Evolutionary conservation across 2,329 filamentous ascomycete species (phyloP), one percentile per base, ranked within the genome.

Genomic region (Stagonosporopsis chrysanthemi): DNA sequence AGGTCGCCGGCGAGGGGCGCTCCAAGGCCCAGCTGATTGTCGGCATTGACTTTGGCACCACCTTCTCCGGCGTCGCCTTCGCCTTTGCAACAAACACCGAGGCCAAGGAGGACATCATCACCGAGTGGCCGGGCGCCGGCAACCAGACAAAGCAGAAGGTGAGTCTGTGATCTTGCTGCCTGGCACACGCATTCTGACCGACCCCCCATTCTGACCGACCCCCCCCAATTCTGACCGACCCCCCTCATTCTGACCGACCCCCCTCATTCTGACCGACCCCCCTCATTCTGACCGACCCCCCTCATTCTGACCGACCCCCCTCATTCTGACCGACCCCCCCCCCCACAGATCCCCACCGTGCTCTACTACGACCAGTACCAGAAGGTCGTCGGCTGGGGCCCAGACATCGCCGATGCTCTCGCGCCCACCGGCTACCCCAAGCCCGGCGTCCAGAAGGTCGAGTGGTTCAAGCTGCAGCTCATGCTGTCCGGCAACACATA

Each of bases 331-430:
- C 63, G 48, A 63, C 38, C 6, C 52, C 2, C n/a, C n/a, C n/a
- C n/a, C n/a, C n/a, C n/a, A n/a, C n/a, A 96, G 95, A 98, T 99
- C 69, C 95, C 95, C 15, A 98, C 95, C 14, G 95, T 99, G n/a
- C 86, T 99, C 60, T 99, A 99, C 82, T 99, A 99, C 76, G 95
- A 99, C 75, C 94, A 98, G 79, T 97, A 97, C 78, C 95, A 99
- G 75, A 97, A 98, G 79, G 95, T 99, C 45, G 95, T 98, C n/a
- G 95, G 95, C 69, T 99, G 95, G 95, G 95, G 95, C 61, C 93
- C 94, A 55, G 95, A 99, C 82, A 98, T 98, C 70, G 92, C 95
- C 60, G 94, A 98, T 79, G 95, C 95, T 63, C 86, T 98, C 64
- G 94, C 95, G 50, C 95, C 95, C 28, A 98, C 95, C 38, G 95